phyloP scores from a whole-genome alignment of 2,329 filamentous ascomycete genomes.

The Ophiostoma novo-ulmi region DNA sequence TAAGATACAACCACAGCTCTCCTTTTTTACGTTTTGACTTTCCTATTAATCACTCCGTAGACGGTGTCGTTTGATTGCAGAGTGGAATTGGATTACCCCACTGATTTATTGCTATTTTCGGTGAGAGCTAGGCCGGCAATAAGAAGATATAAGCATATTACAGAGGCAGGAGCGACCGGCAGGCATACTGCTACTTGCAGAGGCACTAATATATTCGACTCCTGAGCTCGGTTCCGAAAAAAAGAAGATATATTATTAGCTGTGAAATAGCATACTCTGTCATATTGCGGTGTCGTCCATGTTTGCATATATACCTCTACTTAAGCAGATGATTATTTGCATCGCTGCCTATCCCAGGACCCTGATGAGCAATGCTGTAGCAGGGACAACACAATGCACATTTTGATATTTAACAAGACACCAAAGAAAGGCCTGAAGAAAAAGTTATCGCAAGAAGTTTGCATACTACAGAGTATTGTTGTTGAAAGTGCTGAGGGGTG shows the following conservation, averaged over 20 bases:
- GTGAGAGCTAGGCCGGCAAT: background rate
- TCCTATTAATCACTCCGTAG: background rate
- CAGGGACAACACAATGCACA: background rate
- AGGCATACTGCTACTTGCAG: background rate
- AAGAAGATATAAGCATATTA: background rate
- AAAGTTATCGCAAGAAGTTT: too few species aligned
- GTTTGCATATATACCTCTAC: background rate
- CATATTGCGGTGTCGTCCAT: background rate
- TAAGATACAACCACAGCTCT: background rate
- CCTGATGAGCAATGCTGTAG: background rate
- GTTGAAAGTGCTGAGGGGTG: background rate
- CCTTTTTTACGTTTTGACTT: constrained; percentile 4
- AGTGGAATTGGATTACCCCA: background rate
- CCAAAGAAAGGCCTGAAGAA: background rate
- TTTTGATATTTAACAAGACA: background rate
- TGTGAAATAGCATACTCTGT: too few species aligned
- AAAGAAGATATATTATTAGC: too few species aligned
- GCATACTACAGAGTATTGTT: background rate
- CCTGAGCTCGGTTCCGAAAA: too few species aligned
- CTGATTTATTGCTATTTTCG: background rate
- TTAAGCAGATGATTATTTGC: background rate
- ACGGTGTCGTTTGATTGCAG: background rate
- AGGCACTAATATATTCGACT: too few species aligned
- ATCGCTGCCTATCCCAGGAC: background rate
- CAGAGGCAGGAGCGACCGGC: background rate